Base-by-base conservation (phyloP, 257 asterid genomes). In the Avicennia marina region DNA sequence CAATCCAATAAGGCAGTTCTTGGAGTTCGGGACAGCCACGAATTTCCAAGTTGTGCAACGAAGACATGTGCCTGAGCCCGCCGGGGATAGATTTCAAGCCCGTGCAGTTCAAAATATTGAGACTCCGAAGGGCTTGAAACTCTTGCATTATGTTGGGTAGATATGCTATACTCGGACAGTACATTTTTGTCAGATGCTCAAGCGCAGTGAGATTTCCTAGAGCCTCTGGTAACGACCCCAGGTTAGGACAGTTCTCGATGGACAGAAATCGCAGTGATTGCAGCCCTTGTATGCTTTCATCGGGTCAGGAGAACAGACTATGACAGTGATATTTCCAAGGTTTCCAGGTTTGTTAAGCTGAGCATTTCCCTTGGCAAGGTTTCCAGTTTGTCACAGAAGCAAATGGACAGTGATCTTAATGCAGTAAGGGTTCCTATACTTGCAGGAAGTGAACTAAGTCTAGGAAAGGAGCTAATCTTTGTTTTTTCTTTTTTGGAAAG, bases 271-370 rank as follows among this genome's bases (percentile, higher is more conserved):
- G 11, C 18, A 49, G 38, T 6, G 38, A 49, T 49, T 22, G n/a
- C 29, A 49, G 15, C 10, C 55, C 55, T 13, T n/a, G 55, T 31
- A 49, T 49, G 55, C 32, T 49, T 7, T 49, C 55, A 26, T 49
- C 38, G 6, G 55, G 55, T 5, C 13, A 26, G n/a, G 38, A 24
- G 55, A 49, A n/a, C 26, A 49, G 55, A n/a, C 11, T 3, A 22
- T 36, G 29, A 21, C 55, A 49, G 38, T 49, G 20, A 4, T 2
- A 34, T 9, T 34, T 34, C n/a, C 40, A 34, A 34, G 40, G 12
- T 6, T 34, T 34, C 40, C 40, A 10, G 5, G 40, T 34, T 34
- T 12, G 40, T 34, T 34, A 34, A 34, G 40, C 2, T 34, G 13
- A 8, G 13, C 55, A 49, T 49, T 49, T 49, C 55, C 55, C 13